Evolutionary conservation across 2,329 filamentous ascomycete genomes (phyloP).

Genomic region (Botrytis aclada): DNA sequence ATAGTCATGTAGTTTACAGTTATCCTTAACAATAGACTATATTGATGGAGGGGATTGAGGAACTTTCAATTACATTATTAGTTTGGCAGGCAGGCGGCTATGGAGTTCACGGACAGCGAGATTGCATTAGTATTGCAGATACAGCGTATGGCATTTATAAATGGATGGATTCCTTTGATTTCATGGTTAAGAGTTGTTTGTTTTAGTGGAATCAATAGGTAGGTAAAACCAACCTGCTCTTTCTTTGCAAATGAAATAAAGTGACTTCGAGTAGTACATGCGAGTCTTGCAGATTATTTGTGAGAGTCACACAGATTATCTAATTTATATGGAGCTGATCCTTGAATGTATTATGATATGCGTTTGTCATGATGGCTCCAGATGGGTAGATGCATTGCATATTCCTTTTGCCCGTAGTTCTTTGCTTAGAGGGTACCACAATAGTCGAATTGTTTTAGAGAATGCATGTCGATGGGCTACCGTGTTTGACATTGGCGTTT

Average conservation of each 20-base stretch:
- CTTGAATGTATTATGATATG: not conserved
- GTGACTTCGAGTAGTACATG: not conserved
- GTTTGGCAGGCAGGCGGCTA: not conserved
- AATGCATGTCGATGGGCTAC: not conserved
- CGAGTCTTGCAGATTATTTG: not conserved
- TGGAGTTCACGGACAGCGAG: not conserved
- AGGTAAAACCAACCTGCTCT: not conserved
- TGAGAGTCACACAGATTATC: not conserved
- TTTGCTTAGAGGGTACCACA: not conserved
- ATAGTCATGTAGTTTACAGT: slow-evolving; percentile 19
- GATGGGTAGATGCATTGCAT: not conserved
- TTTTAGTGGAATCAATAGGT: not conserved
- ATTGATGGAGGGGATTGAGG: not conserved
- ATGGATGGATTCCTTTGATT: not conserved
- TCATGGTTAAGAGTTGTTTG: not conserved
- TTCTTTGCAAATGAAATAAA: not conserved
- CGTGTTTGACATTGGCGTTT: not conserved
- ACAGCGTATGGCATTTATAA: slow-evolving; percentile 1
- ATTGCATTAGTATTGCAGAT: slow-evolving; percentile 11
- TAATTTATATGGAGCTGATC: not conserved
- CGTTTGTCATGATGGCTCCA: not conserved
- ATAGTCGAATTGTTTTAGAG: not conserved
- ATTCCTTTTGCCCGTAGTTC: not conserved
- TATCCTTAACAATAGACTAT: not conserved
- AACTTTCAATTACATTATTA: not conserved